Evolutionary conservation across 1,139 yeast genomes (phyloP), one percentile per base, ranked within the genome.

Genomic region (Hyphopichia wangnamkhiaoensis): DNA sequence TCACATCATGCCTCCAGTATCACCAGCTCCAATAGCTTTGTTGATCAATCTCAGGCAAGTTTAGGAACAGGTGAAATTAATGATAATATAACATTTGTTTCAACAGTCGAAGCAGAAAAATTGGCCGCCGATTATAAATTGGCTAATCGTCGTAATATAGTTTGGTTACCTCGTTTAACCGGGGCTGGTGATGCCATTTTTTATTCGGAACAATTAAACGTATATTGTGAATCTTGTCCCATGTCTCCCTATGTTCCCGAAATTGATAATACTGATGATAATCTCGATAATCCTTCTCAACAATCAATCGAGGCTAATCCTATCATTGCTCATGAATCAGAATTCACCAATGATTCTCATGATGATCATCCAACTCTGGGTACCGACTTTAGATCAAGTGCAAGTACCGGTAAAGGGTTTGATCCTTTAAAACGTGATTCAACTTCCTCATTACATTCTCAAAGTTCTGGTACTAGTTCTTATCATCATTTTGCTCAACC

Each of bases 151-250:
- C 55, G 49, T 43, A 56, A 58, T 12, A 61, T 68, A 2, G 50
- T 63, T 1, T 72, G 76, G 90, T 59, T 81, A 1, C 84, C 89
- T 0, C 71, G 75, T 37, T 63, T 74, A n/a, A 74, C 84, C 2
- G 63, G 69, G 8, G 73, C 69, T 38, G 84, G 82, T n/a, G 75
- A 75, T 38, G 59, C 82, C 19, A 61, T 82, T 2, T 84, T 71
- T 56, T 81, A 76, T 56, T 80, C 81, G 48, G 75, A 79, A 33
- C 79, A 80, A 31, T 60, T 84, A 37, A 75, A 81, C 47, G 63
- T 82, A 1, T 79, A 76, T 49, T 79, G 87, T 47, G 71, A 71
- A 33, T 71, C 76, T 7, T 50, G 80, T 28, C 90, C 91, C 0
- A 58, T 78, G 41, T 44, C 58, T 3, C 47, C 52, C 1, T 56